These are phyloP conservation scores for Casuarina cunninghamiana DNA, from an alignment of 306 rosid species.

Conservation along the genomic window DNA sequence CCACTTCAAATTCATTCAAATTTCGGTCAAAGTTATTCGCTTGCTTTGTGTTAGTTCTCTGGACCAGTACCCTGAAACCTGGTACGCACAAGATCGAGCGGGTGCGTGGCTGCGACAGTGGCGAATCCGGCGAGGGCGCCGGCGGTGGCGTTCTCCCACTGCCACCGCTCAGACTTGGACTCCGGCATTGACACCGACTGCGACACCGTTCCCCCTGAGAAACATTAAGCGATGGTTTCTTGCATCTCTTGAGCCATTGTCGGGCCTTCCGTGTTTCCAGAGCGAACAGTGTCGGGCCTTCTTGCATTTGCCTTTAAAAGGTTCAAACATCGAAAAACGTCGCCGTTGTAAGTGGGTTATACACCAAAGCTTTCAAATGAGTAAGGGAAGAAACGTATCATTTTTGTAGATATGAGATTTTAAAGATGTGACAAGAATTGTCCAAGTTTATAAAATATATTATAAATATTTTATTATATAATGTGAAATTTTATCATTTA, in stretches of 20 bases:
- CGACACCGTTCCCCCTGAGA: neutral
- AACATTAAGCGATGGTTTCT: neutral
- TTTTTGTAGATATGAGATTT: too few species aligned
- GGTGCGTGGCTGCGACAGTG: slow-evolving; percentile 82
- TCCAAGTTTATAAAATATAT: too few species aligned
- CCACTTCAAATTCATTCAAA: slow-evolving; percentile 2
- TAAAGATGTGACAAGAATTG: too few species aligned
- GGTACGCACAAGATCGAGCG: slow-evolving; percentile 93
- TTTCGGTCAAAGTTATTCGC: neutral
- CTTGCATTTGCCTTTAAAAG: too few species aligned
- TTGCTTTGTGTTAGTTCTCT: neutral
- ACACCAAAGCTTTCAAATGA: too few species aligned
- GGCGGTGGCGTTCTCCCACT: slow-evolving; percentile 83
- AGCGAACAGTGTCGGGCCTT: neutral
- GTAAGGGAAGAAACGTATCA: too few species aligned
- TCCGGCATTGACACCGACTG: slow-evolving; percentile 25
- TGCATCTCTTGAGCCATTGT: neutral
- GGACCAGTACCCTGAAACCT: slow-evolving; percentile 70
- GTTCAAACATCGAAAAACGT: too few species aligned
- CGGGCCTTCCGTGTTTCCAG: neutral
- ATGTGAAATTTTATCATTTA: too few species aligned
- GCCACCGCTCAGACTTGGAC: slow-evolving; percentile 50
- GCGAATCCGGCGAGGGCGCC: slow-evolving; percentile 88
- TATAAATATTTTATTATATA: too few species aligned
- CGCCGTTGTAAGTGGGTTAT: too few species aligned